Percentiles rank a stretch among this genome's conserved stretches.
phyloP scores from a whole-genome alignment of 2,329 filamentous ascomycete species.

The Colletotrichum costaricense region DNA sequence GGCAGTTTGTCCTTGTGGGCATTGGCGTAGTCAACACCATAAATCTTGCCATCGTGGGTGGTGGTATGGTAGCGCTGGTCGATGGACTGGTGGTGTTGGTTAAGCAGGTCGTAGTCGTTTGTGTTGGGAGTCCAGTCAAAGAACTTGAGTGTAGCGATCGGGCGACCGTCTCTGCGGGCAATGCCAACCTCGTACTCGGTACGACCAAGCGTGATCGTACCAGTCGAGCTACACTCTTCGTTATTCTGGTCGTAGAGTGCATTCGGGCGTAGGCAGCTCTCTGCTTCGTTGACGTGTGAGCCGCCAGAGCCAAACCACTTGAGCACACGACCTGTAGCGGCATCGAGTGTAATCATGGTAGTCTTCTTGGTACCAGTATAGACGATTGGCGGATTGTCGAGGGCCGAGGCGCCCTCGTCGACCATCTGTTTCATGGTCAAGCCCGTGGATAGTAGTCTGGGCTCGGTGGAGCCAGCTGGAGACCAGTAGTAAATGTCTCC shows the following conservation, averaged over 20 bases:
- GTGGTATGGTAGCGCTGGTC: constrained; percentile 92
- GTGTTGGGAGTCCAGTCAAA: constrained; percentile 96
- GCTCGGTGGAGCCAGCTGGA: constrained; percentile 66
- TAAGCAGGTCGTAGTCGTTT: constrained; percentile 86
- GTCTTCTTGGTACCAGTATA: constrained; percentile 95
- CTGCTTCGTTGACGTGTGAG: constrained; percentile 73
- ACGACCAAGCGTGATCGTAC: constrained; percentile 84
- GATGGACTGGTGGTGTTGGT: constrained; percentile 82
- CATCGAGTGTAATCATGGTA: constrained; percentile 89
- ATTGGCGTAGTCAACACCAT: constrained; percentile 77
- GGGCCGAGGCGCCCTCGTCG: constrained; percentile 81
- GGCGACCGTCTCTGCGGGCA: constrained; percentile 77
- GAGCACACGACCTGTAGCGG: constrained; percentile 82
- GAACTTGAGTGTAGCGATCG: constrained; percentile 90
- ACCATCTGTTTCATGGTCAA: constrained; percentile 88
- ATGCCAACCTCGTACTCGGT: constrained; percentile 93
- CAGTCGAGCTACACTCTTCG: constrained; percentile 82
- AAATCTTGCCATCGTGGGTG: constrained; percentile 84
- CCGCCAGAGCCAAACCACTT: constrained; percentile 86
- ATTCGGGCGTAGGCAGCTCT: constrained; percentile 80
- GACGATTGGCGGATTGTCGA: constrained; percentile 80
- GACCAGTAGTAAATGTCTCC: constrained; percentile 89
- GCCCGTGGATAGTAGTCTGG: constrained; percentile 73
- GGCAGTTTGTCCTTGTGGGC: constrained; percentile 52
- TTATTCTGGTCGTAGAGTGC: constrained; percentile 73